Base-by-base conservation (phyloP, 2,329 filamentous ascomycete species). In the Basipetospora chlamydospora region DNA sequence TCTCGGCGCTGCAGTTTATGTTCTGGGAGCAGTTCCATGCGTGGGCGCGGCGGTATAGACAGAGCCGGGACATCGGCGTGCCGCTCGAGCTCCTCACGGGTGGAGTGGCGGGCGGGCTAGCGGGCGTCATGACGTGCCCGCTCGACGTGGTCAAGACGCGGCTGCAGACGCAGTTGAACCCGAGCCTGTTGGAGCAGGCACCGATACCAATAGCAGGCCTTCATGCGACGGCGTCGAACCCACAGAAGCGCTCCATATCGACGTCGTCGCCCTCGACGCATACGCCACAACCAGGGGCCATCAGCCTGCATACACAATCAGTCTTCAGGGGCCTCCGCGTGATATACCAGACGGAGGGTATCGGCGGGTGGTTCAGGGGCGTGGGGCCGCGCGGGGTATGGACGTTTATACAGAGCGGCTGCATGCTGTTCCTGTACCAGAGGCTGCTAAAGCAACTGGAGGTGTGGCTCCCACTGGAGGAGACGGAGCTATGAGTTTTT, bases 121-220 rank as follows among this genome's bases (percentile, higher is more conserved):
- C 90, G 1, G 90, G 90, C 36, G 82, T 93, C 6, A 76, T 98
- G 11, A 98, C 90, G 2, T 96, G 90, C 50, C 90, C 90, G 1
- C 72, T 98, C 43, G 90, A 98, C 50, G 90, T 98, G 5, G 88
- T 98, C 42, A 98, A 98, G 61, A 98, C 90, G 1, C 72, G 90
- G 37, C 80, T 95, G 23, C 92, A 98, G 57, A 98, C 90, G 0
- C 90, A 98, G 56, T 72, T 92, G 39, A 61, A 67, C 40, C 51
- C 12, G 64, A 1, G 48, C 48, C 26, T 55, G 42, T 12, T 52
- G 49, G 38, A 53, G 35, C 20, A 44, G 15, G 17, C 30, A 13
- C 30, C 30, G 18, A 33, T 33, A n/a, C 30, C 30, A 12, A 33
- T 33, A n/a, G 13, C 39, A 17, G 46, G 45, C 23, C 46, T 49